Conservation (phyloP, 257 asterid genomes). For the Solanum dulcamara region DNA sequence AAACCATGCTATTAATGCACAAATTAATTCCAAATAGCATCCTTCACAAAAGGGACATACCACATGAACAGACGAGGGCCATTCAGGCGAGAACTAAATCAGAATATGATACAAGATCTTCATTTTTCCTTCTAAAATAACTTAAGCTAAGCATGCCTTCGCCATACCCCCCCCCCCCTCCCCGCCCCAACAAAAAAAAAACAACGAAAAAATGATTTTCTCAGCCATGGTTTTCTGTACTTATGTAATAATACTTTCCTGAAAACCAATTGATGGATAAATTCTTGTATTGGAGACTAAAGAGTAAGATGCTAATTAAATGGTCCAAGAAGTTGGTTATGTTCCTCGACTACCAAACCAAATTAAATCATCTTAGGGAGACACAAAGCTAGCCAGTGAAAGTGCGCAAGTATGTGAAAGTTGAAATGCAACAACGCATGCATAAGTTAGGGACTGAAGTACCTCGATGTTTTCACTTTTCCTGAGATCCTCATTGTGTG, state of each 20-base stretch:
- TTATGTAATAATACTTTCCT: background rate
- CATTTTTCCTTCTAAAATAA: background rate
- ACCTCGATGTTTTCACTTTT: slow-evolving; percentile 83
- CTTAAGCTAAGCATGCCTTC: background rate
- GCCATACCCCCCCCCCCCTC: background rate
- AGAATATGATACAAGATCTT: background rate
- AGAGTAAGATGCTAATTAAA: background rate
- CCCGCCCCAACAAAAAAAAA: background rate
- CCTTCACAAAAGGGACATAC: background rate
- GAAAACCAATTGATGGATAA: background rate
- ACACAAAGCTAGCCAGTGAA: background rate
- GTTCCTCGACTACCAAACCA: background rate
- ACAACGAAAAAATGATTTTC: background rate
- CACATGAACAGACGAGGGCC: background rate
- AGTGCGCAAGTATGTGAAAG: background rate
- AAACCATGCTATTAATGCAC: background rate
- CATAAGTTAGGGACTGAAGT: background rate
- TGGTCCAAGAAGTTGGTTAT: background rate
- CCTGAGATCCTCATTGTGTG: slow-evolving; percentile 55
- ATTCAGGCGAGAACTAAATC: too few species aligned
- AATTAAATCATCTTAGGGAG: background rate
- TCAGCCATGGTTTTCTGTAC: background rate
- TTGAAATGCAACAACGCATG: background rate
- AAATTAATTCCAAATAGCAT: background rate
- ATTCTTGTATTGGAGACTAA: background rate